These are phyloP conservation scores for Colletotrichum navitas DNA, from an alignment of 2,329 filamentous ascomycete genomes.

Conservation along the genomic window DNA sequence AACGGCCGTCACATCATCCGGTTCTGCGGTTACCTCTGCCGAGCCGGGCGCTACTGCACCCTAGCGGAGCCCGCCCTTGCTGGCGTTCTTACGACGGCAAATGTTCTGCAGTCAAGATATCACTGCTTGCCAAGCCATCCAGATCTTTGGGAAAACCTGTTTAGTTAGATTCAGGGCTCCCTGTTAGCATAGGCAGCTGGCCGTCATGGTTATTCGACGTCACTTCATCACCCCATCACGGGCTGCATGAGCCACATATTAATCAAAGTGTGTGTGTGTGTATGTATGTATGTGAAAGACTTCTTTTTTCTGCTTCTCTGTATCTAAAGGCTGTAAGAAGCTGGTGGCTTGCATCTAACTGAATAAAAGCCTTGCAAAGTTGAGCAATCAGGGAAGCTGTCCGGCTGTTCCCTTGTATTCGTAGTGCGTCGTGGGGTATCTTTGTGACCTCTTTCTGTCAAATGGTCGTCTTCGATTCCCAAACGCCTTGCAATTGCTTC, in stretches of 20 bases:
- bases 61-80: background rate
- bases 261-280: background rate
- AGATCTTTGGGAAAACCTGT: conserved; percentile 2
- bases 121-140: conserved; percentile 11
- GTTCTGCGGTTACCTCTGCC: conserved; percentile 1
- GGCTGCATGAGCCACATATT: background rate
- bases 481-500: conserved; percentile 42
- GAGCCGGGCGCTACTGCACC: conserved; percentile 12
- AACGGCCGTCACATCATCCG: background rate
- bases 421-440: conserved; percentile 39
- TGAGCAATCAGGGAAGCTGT: conserved; percentile 24
- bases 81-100: background rate
- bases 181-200: background rate
- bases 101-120: background rate
- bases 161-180: background rate
- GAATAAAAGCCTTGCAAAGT: conserved; percentile 35
- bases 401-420: conserved; percentile 14
- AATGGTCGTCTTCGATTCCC: conserved; percentile 39
- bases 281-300: conserved; percentile 3
- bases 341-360: conserved; percentile 17
- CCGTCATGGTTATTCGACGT: background rate
- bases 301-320: conserved; percentile 17
- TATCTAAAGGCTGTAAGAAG: conserved; percentile 28
- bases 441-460: conserved; percentile 33
- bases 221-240: background rate